A percentile compares a stretch with the other conserved stretches of the same genome.
These are phyloP conservation scores for Earliella scabrosa DNA, from an alignment of 1,284 basidiomycete species.

Conservation along the genomic window DNA sequence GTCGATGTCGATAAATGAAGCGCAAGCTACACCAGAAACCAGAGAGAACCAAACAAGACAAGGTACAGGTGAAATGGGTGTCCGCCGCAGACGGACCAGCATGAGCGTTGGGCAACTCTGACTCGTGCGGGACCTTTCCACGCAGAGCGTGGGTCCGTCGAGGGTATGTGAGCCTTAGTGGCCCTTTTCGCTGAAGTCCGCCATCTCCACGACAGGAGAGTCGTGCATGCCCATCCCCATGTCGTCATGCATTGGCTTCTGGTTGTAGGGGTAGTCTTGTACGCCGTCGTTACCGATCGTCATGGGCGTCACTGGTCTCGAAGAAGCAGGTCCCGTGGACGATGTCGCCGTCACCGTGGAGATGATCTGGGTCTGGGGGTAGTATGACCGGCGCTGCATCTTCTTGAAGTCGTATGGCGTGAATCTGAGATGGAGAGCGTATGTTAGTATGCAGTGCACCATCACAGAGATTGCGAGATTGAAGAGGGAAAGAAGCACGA, in stretches of 20 bases:
- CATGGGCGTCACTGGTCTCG: conserved; percentile 51
- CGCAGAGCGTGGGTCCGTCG: conserved; percentile 2
- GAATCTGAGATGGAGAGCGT: conserved; percentile 51
- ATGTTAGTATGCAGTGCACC: background rate
- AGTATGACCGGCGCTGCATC: conserved; percentile 73
- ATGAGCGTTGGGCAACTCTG: background rate
- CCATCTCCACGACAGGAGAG: conserved; percentile 27
- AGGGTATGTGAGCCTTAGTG: conserved; percentile 18
- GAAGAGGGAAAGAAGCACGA: background rate
- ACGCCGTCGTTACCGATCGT: conserved; percentile 34
- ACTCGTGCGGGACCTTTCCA: background rate
- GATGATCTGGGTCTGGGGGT: conserved; percentile 77
- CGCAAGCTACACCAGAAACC: conserved; percentile 20
- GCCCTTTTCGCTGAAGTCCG: conserved; percentile 30
- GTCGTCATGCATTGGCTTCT: conserved; percentile 34
- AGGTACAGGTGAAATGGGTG: conserved; percentile 19
- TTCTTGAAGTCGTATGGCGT: conserved; percentile 76
- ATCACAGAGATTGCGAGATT: background rate
- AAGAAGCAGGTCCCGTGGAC: conserved; percentile 45
- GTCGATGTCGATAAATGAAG: conserved; percentile 25
- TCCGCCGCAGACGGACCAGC: conserved; percentile 7
- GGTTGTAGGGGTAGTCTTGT: conserved; percentile 29
- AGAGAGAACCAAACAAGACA: conserved; percentile 21
- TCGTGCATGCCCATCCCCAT: conserved; percentile 19
- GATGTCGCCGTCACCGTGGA: conserved; percentile 52